phyloP scores from a whole-genome alignment of 208 protist genomes.

The Trypanosoma conorhini region DNA sequence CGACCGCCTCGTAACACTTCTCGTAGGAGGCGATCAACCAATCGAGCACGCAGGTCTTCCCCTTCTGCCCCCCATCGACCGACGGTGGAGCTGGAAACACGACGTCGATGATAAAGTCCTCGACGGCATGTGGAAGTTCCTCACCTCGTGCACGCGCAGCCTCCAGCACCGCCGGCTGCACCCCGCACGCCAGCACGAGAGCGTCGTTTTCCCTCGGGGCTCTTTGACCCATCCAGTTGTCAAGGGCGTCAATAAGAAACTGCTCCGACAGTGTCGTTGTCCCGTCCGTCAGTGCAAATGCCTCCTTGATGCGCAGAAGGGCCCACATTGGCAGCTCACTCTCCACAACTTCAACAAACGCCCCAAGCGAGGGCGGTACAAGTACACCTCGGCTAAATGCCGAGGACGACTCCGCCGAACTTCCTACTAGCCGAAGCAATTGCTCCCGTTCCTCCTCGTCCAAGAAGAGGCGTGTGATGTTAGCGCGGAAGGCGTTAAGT shows the following conservation, averaged over 20 bases:
- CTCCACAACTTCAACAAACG: conserved; percentile 43
- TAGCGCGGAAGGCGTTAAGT: conserved; percentile 45
- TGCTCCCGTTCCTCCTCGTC: conserved; percentile 39
- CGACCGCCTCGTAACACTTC: conserved; percentile 60
- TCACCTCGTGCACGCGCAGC: conserved; percentile 28
- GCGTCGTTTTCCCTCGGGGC: conserved; percentile 41
- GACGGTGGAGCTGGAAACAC: conserved; percentile 54
- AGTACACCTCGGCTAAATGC: conserved; percentile 32
- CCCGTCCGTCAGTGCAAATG: conserved; percentile 31
- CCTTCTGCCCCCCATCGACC: conserved; percentile 4
- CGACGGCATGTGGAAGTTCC: conserved; percentile 42
- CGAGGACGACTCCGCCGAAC: conserved; percentile 19
- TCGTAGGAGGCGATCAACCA: conserved; percentile 78
- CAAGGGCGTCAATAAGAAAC: conserved; percentile 80
- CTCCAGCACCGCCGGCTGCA: conserved; percentile 56
- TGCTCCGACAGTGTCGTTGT: conserved; percentile 57
- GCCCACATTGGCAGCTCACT: conserved; percentile 49
- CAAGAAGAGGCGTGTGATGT: conserved; percentile 51
- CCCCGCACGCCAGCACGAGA: conserved; percentile 68
- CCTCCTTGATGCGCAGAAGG: conserved; percentile 42
- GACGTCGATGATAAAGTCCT: conserved; percentile 87
- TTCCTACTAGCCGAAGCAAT: conserved; percentile 42
- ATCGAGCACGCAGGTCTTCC: conserved; percentile 37
- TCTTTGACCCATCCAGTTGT: conserved; percentile 53
- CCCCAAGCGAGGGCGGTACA: conserved; percentile 45